Evolutionary conservation across 352 stramenopile species (phyloP).

Genomic region (Pythium dissotocum): DNA sequence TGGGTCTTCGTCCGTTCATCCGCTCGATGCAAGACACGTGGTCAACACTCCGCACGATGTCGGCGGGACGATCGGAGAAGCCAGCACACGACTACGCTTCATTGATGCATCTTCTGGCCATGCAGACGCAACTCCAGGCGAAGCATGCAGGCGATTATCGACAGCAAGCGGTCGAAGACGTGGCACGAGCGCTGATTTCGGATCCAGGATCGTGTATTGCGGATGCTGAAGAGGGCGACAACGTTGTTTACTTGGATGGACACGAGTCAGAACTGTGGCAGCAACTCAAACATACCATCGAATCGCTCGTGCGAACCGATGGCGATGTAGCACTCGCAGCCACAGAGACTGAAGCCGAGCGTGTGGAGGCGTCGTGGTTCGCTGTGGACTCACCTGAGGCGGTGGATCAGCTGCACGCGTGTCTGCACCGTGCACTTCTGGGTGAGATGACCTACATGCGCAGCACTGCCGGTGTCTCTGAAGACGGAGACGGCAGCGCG

Average conservation of each 20-base stretch:
- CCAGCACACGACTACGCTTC: not conserved
- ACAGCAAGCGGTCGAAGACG: not conserved
- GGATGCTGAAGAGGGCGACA: not conserved
- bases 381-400: not conserved
- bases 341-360: not conserved
- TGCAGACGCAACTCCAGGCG: not conserved
- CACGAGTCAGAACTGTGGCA: not conserved
- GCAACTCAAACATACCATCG: not conserved
- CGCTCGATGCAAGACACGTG: constrained; percentile 35
- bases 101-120: not conserved
- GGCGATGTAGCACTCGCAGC: not conserved
- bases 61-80: not conserved
- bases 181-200: not conserved
- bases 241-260: not conserved
- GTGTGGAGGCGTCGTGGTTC: constrained; percentile 21
- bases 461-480: not conserved
- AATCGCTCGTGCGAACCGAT: not conserved
- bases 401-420: not conserved
- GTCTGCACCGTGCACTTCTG: constrained; percentile 20
- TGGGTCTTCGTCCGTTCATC: constrained; percentile 34
- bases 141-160: not conserved
- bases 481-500: not conserved
- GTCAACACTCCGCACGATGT: not conserved
- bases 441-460: constrained; percentile 13
- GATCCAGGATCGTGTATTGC: not conserved